A percentile compares a stretch with the other conserved stretches of the same genome.
Evolutionary conservation across 805 yeast genomes (phyloP).

Genomic region (Saccharomycopsis guyanensis): DNA sequence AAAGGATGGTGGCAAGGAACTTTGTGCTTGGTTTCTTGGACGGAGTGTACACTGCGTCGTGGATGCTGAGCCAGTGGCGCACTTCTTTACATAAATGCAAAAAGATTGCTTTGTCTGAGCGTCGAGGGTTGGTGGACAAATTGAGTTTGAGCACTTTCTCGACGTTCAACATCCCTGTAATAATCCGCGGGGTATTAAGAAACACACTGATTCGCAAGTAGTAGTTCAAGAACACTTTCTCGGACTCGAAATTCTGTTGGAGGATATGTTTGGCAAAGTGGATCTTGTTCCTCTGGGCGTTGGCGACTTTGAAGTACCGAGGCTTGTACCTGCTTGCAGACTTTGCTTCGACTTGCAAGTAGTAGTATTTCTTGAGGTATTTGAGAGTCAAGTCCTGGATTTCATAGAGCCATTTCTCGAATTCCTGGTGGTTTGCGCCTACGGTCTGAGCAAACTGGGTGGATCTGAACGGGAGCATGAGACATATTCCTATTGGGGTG

Average conservation of each 20-base stretch:
- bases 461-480: slow-evolving; percentile 15
- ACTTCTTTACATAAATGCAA: slow-evolving; percentile 16
- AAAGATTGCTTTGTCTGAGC: slow-evolving; percentile 1
- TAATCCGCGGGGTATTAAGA: slow-evolving; percentile 19
- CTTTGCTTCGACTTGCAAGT: slow-evolving; percentile 5
- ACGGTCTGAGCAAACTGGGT: slow-evolving; percentile 13
- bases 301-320: slow-evolving; percentile 17
- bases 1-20: slow-evolving; percentile 14
- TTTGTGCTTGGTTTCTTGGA: not conserved
- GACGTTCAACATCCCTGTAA: slow-evolving; percentile 15
- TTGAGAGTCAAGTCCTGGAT: slow-evolving; percentile 19
- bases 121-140: not conserved
- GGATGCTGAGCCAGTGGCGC: slow-evolving; percentile 19
- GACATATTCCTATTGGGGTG: slow-evolving; percentile 19
- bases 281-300: slow-evolving; percentile 9
- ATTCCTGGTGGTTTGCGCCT: slow-evolving; percentile 18
- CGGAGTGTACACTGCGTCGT: slow-evolving; percentile 11
- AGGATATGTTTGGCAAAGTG: slow-evolving; percentile 14
- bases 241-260: slow-evolving; percentile 16
- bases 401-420: slow-evolving; percentile 21
- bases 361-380: slow-evolving; percentile 17
- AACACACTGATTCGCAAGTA: slow-evolving; percentile 17
- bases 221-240: slow-evolving; percentile 15
- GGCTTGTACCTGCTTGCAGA: not conserved
- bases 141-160: slow-evolving; percentile 11